These are phyloP conservation scores for Narthecium ossifragum DNA, from an alignment of 106 monocot species.

Conservation along the genomic window DNA sequence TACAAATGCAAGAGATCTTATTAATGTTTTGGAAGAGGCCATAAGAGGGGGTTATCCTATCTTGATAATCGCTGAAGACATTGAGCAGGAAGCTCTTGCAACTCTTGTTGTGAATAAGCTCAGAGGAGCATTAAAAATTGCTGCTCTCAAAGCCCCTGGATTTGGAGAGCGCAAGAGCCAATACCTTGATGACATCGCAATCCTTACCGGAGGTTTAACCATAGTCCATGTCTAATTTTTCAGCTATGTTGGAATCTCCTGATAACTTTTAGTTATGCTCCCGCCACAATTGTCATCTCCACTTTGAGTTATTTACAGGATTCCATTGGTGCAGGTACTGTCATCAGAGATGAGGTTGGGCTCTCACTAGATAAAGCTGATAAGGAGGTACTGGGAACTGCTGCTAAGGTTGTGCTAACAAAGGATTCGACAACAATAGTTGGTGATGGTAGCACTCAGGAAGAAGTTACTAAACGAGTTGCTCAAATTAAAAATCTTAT, in stretches of 20 bases:
- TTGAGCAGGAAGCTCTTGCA: slow-evolving; percentile 92
- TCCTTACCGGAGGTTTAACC: slow-evolving; percentile 70
- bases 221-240: not conserved
- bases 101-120: slow-evolving; percentile 94
- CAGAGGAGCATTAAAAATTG: slow-evolving; percentile 89
- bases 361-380: slow-evolving; percentile 42
- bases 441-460: slow-evolving; percentile 45
- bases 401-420: slow-evolving; percentile 44
- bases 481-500: slow-evolving; percentile 38
- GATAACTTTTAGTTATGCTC: too few relatives aligned
- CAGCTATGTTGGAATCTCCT: too few relatives aligned
- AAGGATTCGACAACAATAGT: slow-evolving; percentile 41
- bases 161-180: slow-evolving; percentile 97
- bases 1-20: slow-evolving; percentile 85
- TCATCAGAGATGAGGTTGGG: slow-evolving; percentile 41
- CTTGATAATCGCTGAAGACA: slow-evolving; percentile 83
- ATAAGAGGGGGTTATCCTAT: slow-evolving; percentile 87
- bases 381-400: slow-evolving; percentile 41
- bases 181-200: slow-evolving; percentile 92
- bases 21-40: slow-evolving; percentile 82
- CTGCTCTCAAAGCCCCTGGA: slow-evolving; percentile 93
- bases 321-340: slow-evolving; percentile 21
- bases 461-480: slow-evolving; percentile 35
- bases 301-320: too few relatives aligned
- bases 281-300: too few relatives aligned